Evolutionary conservation across 768 basidiomycete species (phyloP).

Genomic region (Candolleomyces efflorescens): DNA sequence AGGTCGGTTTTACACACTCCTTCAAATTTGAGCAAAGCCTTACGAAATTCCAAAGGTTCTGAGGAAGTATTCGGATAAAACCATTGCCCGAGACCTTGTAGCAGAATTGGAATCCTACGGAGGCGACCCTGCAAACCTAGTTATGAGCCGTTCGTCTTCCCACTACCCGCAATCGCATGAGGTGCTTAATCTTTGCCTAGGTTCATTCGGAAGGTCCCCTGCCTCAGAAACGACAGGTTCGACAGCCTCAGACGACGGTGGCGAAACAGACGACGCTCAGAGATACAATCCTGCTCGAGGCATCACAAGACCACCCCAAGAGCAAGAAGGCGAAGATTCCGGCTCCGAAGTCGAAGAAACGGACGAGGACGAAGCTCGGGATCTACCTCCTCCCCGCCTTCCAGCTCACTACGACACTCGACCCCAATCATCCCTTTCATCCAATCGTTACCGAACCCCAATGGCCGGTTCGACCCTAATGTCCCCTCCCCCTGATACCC

Average conservation of each 20-base stretch:
- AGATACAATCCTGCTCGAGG: background rate
- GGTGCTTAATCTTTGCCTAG: constrained; percentile 20
- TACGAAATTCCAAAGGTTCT: constrained; percentile 52
- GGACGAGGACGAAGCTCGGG: constrained; percentile 44
- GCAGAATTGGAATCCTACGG: constrained; percentile 74
- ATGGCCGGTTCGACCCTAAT: constrained; percentile 56
- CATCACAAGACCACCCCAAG: background rate
- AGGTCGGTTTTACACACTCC: constrained; percentile 42
- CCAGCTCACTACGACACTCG: constrained; percentile 32
- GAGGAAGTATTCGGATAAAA: constrained; percentile 80
- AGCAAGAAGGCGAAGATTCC: constrained; percentile 8
- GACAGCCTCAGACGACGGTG: constrained; percentile 44
- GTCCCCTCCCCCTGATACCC: constrained; percentile 46
- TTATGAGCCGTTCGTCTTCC: constrained; percentile 53
- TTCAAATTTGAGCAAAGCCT: background rate
- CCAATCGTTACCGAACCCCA: constrained; percentile 76
- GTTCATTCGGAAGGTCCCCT: constrained; percentile 43
- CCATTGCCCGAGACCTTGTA: constrained; percentile 68
- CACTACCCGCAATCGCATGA: background rate
- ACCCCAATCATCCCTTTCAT: constrained; percentile 75
- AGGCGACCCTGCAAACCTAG: constrained; percentile 61
- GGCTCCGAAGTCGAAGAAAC: constrained; percentile 26
- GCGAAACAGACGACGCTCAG: constrained; percentile 9
- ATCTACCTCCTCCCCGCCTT: constrained; percentile 26
- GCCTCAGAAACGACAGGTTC: constrained; percentile 66